Evolutionary conservation across 257 asterid species (phyloP).

Genomic region (Fraxinus americana): DNA sequence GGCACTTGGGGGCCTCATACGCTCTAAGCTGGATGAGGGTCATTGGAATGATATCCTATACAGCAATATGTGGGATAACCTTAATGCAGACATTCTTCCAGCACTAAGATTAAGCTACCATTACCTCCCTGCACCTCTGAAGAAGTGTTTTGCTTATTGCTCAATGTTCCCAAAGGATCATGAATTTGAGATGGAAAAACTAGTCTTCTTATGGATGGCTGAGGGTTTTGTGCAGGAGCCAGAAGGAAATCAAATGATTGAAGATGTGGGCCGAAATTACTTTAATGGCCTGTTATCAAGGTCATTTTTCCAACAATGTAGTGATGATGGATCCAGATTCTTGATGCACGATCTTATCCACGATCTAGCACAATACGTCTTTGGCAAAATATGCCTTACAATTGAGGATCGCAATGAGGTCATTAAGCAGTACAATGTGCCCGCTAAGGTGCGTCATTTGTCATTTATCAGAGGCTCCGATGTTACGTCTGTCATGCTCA

Average conservation of each 20-base stretch:
- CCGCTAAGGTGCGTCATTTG: constrained; percentile 39
- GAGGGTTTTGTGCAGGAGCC: constrained; percentile 57
- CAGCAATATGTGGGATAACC: constrained; percentile 58
- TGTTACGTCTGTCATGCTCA: constrained; percentile 22
- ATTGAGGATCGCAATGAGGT: constrained; percentile 51
- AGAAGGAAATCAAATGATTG: constrained; percentile 33
- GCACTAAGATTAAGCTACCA: constrained; percentile 58
- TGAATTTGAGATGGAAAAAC: constrained; percentile 50
- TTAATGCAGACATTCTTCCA: constrained; percentile 43
- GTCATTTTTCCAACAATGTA: constrained; percentile 51
- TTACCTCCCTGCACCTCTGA: constrained; percentile 60
- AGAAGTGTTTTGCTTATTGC: constrained; percentile 61
- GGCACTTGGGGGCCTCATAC: constrained; percentile 60
- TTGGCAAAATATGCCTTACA: constrained; percentile 49
- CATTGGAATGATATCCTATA: constrained; percentile 50
- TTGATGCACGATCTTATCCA: constrained; percentile 61
- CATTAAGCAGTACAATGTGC: constrained; percentile 27
- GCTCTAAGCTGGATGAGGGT: constrained; percentile 42
- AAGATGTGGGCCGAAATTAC: constrained; percentile 47
- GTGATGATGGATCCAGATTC: constrained; percentile 37
- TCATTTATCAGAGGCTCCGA: constrained; percentile 28
- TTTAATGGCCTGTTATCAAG: constrained; percentile 52
- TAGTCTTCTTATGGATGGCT: constrained; percentile 58
- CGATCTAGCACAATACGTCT: constrained; percentile 58
- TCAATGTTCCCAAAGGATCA: constrained; percentile 69